These are phyloP conservation scores for Pleurotus sapidus DNA, from an alignment of 768 basidiomycete genomes.

Conservation along the genomic window DNA sequence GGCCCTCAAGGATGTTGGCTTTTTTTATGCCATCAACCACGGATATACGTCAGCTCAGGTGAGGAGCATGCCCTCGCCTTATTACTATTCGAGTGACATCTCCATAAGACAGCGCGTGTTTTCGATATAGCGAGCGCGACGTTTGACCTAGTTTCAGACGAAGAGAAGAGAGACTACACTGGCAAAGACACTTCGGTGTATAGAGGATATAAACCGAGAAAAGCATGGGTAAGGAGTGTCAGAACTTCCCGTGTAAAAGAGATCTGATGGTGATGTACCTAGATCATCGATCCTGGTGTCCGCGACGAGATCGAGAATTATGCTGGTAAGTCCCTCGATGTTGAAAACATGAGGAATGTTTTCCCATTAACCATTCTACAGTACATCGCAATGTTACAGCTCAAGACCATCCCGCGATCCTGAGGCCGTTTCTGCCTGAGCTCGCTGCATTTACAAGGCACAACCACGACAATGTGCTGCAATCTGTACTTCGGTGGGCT, in stretches of 20 bases:
- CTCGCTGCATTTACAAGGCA: constrained; percentile 46
- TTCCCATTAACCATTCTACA: constrained; percentile 15
- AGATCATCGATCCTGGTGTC: constrained; percentile 40
- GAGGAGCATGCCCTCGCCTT: not conserved
- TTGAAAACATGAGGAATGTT: not conserved
- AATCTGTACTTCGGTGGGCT: constrained; percentile 41
- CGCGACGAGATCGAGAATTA: constrained; percentile 43
- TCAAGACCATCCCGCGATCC: constrained; percentile 43
- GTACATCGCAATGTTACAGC: constrained; percentile 50
- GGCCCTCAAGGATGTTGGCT: constrained; percentile 40
- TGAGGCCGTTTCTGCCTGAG: constrained; percentile 52
- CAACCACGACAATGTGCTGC: constrained; percentile 50
- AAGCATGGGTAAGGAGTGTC: constrained; percentile 38
- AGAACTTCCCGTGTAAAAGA: not conserved
- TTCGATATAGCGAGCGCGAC: constrained; percentile 47
- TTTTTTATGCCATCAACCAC: constrained; percentile 52
- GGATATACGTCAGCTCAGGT: constrained; percentile 42
- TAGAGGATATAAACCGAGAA: constrained; percentile 51
- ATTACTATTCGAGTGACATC: not conserved
- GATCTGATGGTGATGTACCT: not conserved
- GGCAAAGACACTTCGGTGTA: constrained; percentile 42
- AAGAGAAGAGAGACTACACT: constrained; percentile 39
- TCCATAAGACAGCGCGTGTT: constrained; percentile 34
- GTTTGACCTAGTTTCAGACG: constrained; percentile 34
- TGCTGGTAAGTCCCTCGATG: constrained; percentile 25